Evolutionary conservation across 2,329 filamentous ascomycete genomes (phyloP).

Genomic region (Cladosporium sp.): DNA sequence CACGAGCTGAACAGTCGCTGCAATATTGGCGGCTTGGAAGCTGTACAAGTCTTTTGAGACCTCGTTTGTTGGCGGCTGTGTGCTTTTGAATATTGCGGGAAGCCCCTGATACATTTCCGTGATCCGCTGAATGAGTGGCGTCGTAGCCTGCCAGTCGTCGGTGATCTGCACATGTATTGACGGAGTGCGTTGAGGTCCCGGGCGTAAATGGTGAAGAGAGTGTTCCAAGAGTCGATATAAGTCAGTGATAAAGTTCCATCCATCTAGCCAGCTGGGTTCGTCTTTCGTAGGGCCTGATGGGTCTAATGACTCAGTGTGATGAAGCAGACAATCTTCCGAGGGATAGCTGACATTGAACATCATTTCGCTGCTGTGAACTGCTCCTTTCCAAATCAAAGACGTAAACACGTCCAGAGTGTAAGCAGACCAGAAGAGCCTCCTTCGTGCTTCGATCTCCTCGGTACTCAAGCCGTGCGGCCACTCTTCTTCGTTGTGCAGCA

Average conservation of each 20-base stretch:
- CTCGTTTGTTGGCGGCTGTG: background rate
- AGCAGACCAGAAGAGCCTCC: conserved; percentile 52
- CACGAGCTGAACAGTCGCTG: conserved; percentile 42
- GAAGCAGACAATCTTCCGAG: background rate
- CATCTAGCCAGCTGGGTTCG: conserved; percentile 44
- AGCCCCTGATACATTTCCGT: conserved; percentile 1
- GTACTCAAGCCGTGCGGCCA: conserved; percentile 43
- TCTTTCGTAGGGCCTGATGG: conserved; percentile 30
- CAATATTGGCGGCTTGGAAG: conserved; percentile 46
- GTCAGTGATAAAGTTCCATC: conserved; percentile 56
- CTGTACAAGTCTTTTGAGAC: conserved; percentile 18
- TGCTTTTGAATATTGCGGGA: conserved; percentile 3
- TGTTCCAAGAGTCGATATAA: conserved; percentile 54
- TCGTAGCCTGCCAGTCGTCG: background rate
- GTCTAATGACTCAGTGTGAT: too few relatives aligned
- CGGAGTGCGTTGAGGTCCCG: too few relatives aligned
- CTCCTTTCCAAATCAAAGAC: conserved; percentile 48
- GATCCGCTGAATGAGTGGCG: background rate
- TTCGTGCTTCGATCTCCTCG: conserved; percentile 45
- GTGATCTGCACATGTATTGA: background rate
- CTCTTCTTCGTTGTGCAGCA: conserved; percentile 46
- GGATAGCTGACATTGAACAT: conserved; percentile 30
- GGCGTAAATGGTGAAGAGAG: too few relatives aligned
- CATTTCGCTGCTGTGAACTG: conserved; percentile 42
- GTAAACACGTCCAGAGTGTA: conserved; percentile 54